phyloP scores from a whole-genome alignment of 148 eudicot species.

The Heliamphora exappendiculata region DNA sequence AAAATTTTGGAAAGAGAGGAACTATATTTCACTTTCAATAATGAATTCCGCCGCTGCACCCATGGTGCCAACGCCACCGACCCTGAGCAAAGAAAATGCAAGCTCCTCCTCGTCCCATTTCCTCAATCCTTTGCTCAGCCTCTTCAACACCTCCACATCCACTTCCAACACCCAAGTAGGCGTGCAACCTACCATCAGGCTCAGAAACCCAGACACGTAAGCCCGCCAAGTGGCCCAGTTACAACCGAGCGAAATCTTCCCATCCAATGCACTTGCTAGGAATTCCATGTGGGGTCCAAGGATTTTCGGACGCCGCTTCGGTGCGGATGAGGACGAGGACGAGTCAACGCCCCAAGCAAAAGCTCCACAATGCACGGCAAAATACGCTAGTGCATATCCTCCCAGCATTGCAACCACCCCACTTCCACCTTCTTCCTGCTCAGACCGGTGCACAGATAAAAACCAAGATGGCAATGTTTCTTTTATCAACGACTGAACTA shows the following conservation, averaged over 20 bases:
- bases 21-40: conserved; percentile 29
- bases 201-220: conserved; percentile 51
- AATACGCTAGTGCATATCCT: conserved; percentile 72
- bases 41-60: conserved; percentile 66
- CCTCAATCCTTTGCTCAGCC: conserved; percentile 51
- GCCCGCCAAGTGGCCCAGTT: conserved; percentile 62
- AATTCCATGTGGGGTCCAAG: conserved; percentile 64
- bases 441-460: conserved; percentile 48
- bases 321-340: conserved; percentile 35
- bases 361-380: conserved; percentile 52
- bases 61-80: conserved; percentile 64
- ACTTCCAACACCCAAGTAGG: conserved; percentile 70
- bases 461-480: conserved; percentile 92
- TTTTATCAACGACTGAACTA: conserved; percentile 60
- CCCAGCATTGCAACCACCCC: conserved; percentile 41
- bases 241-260: conserved; percentile 74
- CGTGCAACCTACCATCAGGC: conserved; percentile 57
- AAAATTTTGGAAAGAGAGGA: conserved; percentile 19
- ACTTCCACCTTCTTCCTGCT: conserved; percentile 28
- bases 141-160: conserved; percentile 43
- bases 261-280: conserved; percentile 62
- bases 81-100: conserved; percentile 53
- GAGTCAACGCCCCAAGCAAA: conserved; percentile 71
- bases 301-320: conserved; percentile 45
- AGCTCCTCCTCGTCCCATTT: conserved; percentile 62